Evolutionary conservation across 805 yeast species (phyloP), one percentile per base, ranked within the genome.

Genomic region (Schwanniomyces pseudopolymorphus): DNA sequence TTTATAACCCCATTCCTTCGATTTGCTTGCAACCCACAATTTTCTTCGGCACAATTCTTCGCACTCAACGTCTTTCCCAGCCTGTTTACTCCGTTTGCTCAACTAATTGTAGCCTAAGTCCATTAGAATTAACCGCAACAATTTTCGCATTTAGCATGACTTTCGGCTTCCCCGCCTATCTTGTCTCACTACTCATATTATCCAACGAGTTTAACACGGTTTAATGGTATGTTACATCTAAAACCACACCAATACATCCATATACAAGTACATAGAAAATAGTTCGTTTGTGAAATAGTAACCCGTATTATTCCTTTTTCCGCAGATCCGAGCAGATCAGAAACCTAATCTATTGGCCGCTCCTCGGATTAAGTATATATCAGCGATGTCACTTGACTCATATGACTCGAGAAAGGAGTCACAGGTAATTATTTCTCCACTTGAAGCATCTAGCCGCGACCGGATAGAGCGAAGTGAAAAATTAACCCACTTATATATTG

Each of bases 401-500:
- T 38, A 14, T 38, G 40, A 24, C 20, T 22, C 19, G n/a, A 38
- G 13, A 11, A 13, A 14, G 20, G 40, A 38, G 40, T 24, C 40
- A 24, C 27, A 22, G 10, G 5, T 24, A n/a, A 21, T 38, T 16
- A 9, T 14, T 14, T 10, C 31, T 16, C 40, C 20, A 13, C 21
- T 24, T 22, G 11, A 22, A 19, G 13, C 28, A 19, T 24, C 21
- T 38, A 38, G 40, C 40, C 40, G 31, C 31, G 19, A 38, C 21
- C 31, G 40, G 28, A 22, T 38, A 19, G 21, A 10, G 28, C 11
- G 28, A 14, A 36, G 28, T 24, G 40, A 38, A 38, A 38, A 38
- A 22, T 38, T 38, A 38, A 24, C 40, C 40, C 40, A 38, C 40
- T 38, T 38, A 19, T 38, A 31, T 31, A 31, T 31, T 16, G 7